Evolutionary conservation across 176 grass and related monocot genomes (phyloP).

Genomic region (Zoysia pacifica): DNA sequence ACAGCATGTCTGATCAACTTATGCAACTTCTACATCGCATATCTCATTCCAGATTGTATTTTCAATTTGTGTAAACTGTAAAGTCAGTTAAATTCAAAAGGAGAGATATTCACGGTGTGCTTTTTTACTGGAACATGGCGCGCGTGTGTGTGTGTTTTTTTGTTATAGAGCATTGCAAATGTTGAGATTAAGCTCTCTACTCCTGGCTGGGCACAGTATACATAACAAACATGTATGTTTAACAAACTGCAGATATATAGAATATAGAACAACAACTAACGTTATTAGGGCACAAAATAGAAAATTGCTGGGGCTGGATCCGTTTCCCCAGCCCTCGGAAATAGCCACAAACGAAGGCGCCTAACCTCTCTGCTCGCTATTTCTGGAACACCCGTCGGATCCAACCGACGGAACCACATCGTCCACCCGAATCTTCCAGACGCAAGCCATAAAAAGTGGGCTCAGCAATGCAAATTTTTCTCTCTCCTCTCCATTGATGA

Average conservation of each 20-base stretch:
- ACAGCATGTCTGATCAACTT: not conserved
- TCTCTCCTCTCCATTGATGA: not conserved
- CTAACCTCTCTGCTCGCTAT: slow-evolving; percentile 17
- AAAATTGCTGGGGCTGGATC: too few relatives aligned
- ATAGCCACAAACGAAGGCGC: not conserved
- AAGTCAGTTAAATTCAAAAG: not conserved
- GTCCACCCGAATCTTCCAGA: not conserved
- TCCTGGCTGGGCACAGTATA: not conserved
- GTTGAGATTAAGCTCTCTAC: not conserved
- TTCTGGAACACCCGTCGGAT: slow-evolving; percentile 30
- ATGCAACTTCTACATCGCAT: not conserved
- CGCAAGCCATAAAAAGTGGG: slow-evolving; percentile 32
- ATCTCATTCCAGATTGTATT: too few relatives aligned
- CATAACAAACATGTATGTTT: too few relatives aligned
- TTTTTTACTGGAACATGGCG: not conserved
- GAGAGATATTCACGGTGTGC: not conserved
- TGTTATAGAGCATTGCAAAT: not conserved
- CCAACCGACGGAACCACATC: slow-evolving; percentile 16
- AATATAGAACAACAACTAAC: not conserved
- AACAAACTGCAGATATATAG: not conserved
- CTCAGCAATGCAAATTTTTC: not conserved
- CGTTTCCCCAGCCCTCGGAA: too few relatives aligned
- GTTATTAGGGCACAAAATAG: not conserved
- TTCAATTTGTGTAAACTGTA: not conserved
- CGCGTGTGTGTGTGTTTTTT: too few relatives aligned